Conservation (phyloP, 139 green algal genomes). For the Chlamydomonas sp. region DNA sequence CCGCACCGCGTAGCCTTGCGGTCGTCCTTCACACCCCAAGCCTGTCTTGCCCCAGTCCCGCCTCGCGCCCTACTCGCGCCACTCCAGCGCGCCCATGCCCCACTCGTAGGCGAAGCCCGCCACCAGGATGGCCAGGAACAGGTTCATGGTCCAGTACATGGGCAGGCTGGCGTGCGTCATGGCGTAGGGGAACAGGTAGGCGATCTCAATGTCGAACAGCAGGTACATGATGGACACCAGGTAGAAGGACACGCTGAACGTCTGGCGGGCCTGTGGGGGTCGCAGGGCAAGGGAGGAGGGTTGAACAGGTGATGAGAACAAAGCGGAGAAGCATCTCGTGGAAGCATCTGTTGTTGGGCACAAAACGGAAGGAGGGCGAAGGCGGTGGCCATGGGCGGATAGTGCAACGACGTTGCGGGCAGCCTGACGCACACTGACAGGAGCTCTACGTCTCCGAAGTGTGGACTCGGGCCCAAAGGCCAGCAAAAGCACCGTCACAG, state of each 20-base stretch:
- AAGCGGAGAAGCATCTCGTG: not conserved
- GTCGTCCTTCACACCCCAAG: not conserved
- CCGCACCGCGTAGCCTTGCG: too few relatives aligned
- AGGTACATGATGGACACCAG: conserved; percentile 69
- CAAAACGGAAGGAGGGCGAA: not conserved
- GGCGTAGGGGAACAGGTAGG: conserved; percentile 60
- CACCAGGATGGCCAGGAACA: conserved; percentile 59
- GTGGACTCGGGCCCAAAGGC: too few relatives aligned
- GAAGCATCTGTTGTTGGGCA: not conserved
- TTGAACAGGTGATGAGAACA: not conserved
- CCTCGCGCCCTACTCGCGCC: conserved; percentile 22
- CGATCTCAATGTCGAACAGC: conserved; percentile 67
- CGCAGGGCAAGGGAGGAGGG: not conserved
- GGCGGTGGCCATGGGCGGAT: too few relatives aligned
- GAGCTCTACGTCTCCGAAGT: too few relatives aligned
- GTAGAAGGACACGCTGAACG: conserved; percentile 63
- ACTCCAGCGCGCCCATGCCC: conserved; percentile 50
- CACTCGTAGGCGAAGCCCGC: conserved; percentile 63
- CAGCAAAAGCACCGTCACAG: too few relatives aligned
- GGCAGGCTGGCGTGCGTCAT: conserved; percentile 52
- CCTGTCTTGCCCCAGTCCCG: not conserved
- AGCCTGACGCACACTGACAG: too few relatives aligned
- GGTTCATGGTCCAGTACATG: conserved; percentile 68
- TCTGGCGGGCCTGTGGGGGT: conserved; percentile 43
- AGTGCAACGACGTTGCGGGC: too few relatives aligned